Evolutionary conservation across 2,329 filamentous ascomycete genomes (phyloP), one percentile per base, ranked within the genome.

Genomic region (Diaporthe sp.): DNA sequence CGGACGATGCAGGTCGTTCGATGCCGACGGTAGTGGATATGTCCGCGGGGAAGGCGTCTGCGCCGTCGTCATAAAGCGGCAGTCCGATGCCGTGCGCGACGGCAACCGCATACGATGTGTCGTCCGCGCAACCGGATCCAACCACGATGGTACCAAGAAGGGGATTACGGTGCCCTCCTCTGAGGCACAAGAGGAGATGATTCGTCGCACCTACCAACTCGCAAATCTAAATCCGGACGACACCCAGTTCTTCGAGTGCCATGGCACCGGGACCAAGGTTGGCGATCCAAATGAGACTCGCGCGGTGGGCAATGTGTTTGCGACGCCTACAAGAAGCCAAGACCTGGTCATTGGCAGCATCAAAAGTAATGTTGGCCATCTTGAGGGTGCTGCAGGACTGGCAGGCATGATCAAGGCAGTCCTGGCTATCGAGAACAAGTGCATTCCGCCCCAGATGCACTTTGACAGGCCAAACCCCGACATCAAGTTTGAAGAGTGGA

Each of bases 41-140:
- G 87, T 83, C 1, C 82, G 88, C 9, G 88, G 88, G 1, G 89
- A 91, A 71, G 87, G 85, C 1, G 78, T 84, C 4, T 83, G 78
- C 1, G 77, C 81, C 5, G 58, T 89, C 0, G 71, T 87, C 1
- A 71, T 89, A 0, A 89, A 88, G 79, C 81, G 79, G 0, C 79
- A 88, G 0, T 77, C 79, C 1, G 82, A 84, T 68, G 87, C 87
- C 1, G 66, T 88, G 2, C 74, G 77, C 4, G 84, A 86, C 58
- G 81, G 83, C 8, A 84, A 88, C 74, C 81, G 81, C 0, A 82
- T 85, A 35, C 75, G 80, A 2, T 79, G 77, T 4, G 75, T 85
- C 9, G 78, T 86, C 30, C 79, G 79, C 0, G 82, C 78, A 2
- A 83, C 81, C 0, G 80, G 78, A 0, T 42, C 80, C n/a, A 86